phyloP scores from a whole-genome alignment of 352 stramenopile genomes.

The Phytophthora pluvialis region DNA sequence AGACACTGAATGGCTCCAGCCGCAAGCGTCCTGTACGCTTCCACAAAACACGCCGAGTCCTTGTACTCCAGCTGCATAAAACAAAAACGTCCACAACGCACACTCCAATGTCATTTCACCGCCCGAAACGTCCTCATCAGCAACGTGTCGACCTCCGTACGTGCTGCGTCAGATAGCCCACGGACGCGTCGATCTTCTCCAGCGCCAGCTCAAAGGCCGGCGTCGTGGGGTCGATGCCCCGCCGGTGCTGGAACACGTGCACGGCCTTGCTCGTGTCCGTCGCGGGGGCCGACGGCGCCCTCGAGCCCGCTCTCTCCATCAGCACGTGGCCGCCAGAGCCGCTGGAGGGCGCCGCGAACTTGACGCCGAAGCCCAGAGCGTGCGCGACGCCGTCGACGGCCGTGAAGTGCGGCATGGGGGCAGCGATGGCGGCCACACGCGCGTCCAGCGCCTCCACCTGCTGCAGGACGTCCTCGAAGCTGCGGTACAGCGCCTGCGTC shows the following conservation, averaged over 20 bases:
- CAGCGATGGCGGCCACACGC: conserved; percentile 65
- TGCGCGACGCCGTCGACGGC: conserved; percentile 63
- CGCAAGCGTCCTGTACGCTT: conserved; percentile 74
- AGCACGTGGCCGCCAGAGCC: conserved; percentile 11
- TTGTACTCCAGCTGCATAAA: conserved; percentile 63
- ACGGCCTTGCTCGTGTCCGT: conserved; percentile 43
- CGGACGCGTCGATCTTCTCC: conserved; percentile 70
- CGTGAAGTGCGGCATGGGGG: conserved; percentile 77
- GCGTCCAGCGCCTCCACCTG: conserved; percentile 68
- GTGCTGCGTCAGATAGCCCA: conserved; percentile 72
- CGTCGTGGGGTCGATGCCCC: conserved; percentile 75
- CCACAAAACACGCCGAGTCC: conserved; percentile 75
- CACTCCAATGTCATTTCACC: not conserved
- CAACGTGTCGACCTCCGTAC: conserved; percentile 33
- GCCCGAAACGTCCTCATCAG: too few species aligned
- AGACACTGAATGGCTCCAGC: conserved; percentile 66
- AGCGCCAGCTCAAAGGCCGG: conserved; percentile 63
- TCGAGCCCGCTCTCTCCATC: conserved; percentile 22
- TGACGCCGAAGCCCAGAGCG: conserved; percentile 71
- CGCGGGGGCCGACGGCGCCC: not conserved
- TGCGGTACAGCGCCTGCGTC: conserved; percentile 79
- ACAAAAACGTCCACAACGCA: conserved; percentile 8
- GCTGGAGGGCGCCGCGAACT: conserved; percentile 56
- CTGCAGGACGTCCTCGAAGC: conserved; percentile 72
- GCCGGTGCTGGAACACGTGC: conserved; percentile 81